Evolutionary conservation across 2,329 filamentous ascomycete species (phyloP), one percentile per base, ranked within the genome.

Genomic region (Colletotrichum brevisporum): DNA sequence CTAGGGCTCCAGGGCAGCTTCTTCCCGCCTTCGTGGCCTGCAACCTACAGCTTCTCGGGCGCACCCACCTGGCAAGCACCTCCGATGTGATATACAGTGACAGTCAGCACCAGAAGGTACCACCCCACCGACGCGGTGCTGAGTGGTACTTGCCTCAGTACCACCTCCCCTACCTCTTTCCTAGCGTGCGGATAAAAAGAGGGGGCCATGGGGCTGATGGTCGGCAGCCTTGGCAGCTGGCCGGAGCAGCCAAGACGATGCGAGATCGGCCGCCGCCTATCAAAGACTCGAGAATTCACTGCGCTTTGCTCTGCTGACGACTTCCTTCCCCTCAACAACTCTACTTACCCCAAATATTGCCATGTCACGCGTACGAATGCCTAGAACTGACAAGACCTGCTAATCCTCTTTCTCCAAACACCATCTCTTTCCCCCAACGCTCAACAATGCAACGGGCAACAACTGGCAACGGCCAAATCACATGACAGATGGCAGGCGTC

Each of bases 181-280:
- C 60, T 68, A 68, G 66, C 51, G 50, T 65, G 41, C 66, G 61
- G 66, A 59, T 54, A 65, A 69, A 65, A 59, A 65, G 51, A 54
- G 55, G 66, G 48, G 66, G 13, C 51, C 43, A 57, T 39, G 21
- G 65, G 41, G 31, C 48, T 57, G 52, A n/a, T 47, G n/a, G 58
- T 24, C 21, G 21, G 21, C 21, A 16, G 9, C n/a, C 65, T 59
- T 64, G 65, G 65, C 54, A 65, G 18, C 21, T 57, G 47, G 31
- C 43, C 15, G 47, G 47, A 50, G 47, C 47, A 59, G 57, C 57
- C 47, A 60, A 60, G 57, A 31, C 47, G 61, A 68, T 68, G 60
- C 48, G 48, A 63, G 60, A 68, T 59, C 65, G 57, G 27, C 48
- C 36, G 18, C 36, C 62, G 10, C 41, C 36, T 45, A 55, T 54